Conservation (phyloP, 2,329 filamentous ascomycete species). For the Claviceps quebecensis region DNA sequence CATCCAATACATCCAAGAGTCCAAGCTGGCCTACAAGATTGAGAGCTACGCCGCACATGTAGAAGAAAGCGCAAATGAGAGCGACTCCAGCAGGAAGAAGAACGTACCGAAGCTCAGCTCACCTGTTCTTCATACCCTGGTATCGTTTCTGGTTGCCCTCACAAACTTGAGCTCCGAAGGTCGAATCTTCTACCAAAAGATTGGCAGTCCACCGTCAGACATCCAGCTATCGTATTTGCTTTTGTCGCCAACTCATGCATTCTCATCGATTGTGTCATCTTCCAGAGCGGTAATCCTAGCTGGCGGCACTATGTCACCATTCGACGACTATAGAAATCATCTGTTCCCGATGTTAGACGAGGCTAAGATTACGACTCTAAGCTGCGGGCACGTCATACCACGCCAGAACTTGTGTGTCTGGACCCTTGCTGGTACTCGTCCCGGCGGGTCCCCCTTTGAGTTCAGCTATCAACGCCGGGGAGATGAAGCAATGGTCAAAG, state of each 20-base stretch:
- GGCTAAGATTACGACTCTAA: slow-evolving; percentile 60
- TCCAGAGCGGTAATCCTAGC: slow-evolving; percentile 81
- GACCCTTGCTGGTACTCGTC: slow-evolving; percentile 40
- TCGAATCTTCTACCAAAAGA: slow-evolving; percentile 48
- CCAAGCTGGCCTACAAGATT: slow-evolving; percentile 85
- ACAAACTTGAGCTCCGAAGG: slow-evolving; percentile 72
- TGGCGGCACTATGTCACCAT: slow-evolving; percentile 95
- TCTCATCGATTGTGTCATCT: slow-evolving; percentile 71
- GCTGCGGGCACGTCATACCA: slow-evolving; percentile 90
- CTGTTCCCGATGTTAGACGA: slow-evolving; percentile 62
- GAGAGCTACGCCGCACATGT: slow-evolving; percentile 67
- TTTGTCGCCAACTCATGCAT: slow-evolving; percentile 81
- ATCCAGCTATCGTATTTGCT: slow-evolving; percentile 70
- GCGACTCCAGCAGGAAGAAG: slow-evolving; percentile 14
- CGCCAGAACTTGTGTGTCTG: slow-evolving; percentile 65
- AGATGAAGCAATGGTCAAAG: slow-evolving; percentile 52
- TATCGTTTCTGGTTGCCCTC: slow-evolving; percentile 59
- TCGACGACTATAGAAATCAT: slow-evolving; percentile 76
- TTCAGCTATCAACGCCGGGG: slow-evolving; percentile 75
- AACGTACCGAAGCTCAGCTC: slow-evolving; percentile 15
- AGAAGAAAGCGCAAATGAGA: slow-evolving; percentile 28
- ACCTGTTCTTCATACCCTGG: slow-evolving; percentile 40
- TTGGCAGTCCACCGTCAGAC: slow-evolving; percentile 22
- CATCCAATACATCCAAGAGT: slow-evolving; percentile 75
- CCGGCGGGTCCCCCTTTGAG: slow-evolving; percentile 47